phyloP scores from a whole-genome alignment of 2,329 filamentous ascomycete genomes.

The Pseudopyricularia javanii region DNA sequence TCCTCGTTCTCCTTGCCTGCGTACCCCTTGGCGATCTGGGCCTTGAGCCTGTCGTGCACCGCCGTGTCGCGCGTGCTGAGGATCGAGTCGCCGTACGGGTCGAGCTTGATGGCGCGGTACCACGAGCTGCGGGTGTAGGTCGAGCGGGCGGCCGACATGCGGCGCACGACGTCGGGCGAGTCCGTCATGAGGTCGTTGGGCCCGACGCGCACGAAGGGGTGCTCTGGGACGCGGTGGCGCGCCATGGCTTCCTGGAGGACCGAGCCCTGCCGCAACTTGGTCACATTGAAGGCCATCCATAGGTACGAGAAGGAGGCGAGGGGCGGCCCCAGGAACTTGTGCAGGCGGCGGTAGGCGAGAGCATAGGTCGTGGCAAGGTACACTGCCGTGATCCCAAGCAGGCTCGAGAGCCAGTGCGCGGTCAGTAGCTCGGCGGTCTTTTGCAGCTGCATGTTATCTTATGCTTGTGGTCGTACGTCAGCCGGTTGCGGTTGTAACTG shows the following conservation, averaged over 20 bases:
- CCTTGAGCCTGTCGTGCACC: constrained; percentile 16
- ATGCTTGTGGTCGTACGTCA: too few species aligned
- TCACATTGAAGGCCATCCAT: constrained; percentile 14
- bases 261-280: constrained; percentile 11
- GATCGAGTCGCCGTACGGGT: constrained; percentile 33
- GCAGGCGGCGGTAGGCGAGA: constrained; percentile 10
- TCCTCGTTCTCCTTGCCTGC: constrained; percentile 14
- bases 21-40: constrained; percentile 13
- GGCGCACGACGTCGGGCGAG: constrained; percentile 17
- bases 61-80: constrained; percentile 24
- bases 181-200: constrained; percentile 22
- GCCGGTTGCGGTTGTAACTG: too few species aligned
- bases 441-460: background rate
- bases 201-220: constrained; percentile 19
- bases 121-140: constrained; percentile 19
- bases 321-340: constrained; percentile 13
- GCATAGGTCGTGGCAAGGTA: constrained; percentile 8
- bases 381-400: background rate
- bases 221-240: constrained; percentile 10
- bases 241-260: constrained; percentile 10
- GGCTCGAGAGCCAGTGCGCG: background rate
- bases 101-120: constrained; percentile 33
- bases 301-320: constrained; percentile 19
- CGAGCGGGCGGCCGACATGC: constrained; percentile 15
- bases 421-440: background rate